Base-by-base conservation (phyloP, 129 eudicot species). In the Chrysanthemum makinoi region DNA sequence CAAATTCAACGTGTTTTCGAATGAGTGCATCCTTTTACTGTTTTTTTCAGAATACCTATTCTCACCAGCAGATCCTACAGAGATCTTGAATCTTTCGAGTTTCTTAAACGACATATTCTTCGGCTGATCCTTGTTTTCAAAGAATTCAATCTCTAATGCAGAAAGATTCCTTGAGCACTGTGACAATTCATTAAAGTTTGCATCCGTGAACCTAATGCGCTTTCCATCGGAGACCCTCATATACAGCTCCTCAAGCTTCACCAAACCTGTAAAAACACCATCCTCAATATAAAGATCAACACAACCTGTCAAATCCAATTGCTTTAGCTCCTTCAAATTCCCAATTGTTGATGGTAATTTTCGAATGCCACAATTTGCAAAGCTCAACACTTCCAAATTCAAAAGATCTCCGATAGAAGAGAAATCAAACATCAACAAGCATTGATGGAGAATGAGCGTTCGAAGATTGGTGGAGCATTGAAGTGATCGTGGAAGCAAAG, bases 181-280 rank as follows among this genome's bases (percentile, higher is more conserved):
- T 46, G 9, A n/a, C 6, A 65, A 2, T 46, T 65, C 70, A 16
- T 65, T 20, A 65, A 2, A 19, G 8, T 17, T 46, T 10, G 8
- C 5, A 16, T 65, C 30, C 2, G 55, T 65, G 39, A 65, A 65
- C n/a, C 35, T 18, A 44, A 65, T 46, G 3, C 16, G 1, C 0
- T 18, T 11, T 46, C 0, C 0, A 65, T 0, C 0, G 4, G 8
- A 5, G 18, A 5, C 18, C 49, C 5, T 48, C 58, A 66, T 14
- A 22, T 66, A 66, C 20, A 66, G 58, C 58, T 66, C 72, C 49
- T 66, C 72, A 66, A 66, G 58, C 0, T 66, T 66, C 15, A 11
- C 17, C 6, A 66, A 66, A 3, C 26, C 8, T 22, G 2, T 49
- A 1, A 66, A 20, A 1, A 66, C 72, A 49, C 72, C 72, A 9